Conservation (phyloP, 2,329 filamentous ascomycete species). For the Diaporthe sp. region DNA sequence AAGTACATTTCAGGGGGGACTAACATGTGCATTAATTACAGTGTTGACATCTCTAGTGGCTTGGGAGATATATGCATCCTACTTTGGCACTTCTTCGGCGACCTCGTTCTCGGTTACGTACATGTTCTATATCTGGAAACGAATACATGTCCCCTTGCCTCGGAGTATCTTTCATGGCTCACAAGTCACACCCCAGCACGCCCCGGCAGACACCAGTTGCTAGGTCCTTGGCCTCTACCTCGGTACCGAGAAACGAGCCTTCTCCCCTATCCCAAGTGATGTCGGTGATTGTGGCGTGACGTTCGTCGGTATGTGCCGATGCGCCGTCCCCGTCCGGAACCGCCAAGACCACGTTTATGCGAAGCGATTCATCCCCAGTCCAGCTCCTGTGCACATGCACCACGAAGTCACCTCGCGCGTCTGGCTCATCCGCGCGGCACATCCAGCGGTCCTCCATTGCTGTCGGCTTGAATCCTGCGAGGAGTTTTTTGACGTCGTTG, state of each 20-base stretch:
- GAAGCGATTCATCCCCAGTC: constrained; percentile 17
- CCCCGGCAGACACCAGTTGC: background rate
- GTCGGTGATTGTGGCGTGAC: background rate
- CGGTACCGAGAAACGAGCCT: constrained; percentile 11
- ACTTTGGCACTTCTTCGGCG: background rate
- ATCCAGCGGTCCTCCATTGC: constrained; percentile 22
- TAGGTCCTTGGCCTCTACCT: background rate
- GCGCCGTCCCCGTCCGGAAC: background rate
- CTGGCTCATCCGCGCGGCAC: constrained; percentile 15
- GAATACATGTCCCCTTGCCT: background rate
- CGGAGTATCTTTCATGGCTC: background rate
- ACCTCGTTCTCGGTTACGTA: background rate
- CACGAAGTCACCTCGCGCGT: constrained; percentile 12
- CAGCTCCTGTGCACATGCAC: constrained; percentile 24
- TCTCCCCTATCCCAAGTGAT: constrained; percentile 23
- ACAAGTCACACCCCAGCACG: constrained; percentile 8
- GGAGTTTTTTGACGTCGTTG: constrained; percentile 1
- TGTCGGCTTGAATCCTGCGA: constrained; percentile 2
- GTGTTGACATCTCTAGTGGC: background rate
- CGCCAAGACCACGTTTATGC: constrained; percentile 19
- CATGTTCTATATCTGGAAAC: constrained; percentile 4
- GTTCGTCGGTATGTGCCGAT: background rate
- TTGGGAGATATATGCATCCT: background rate
- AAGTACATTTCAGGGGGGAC: background rate
- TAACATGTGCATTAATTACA: background rate